Evolutionary conservation across 2,329 filamentous ascomycete genomes (phyloP), one percentile per base, ranked within the genome.

Genomic region (Talaromyces sp.): DNA sequence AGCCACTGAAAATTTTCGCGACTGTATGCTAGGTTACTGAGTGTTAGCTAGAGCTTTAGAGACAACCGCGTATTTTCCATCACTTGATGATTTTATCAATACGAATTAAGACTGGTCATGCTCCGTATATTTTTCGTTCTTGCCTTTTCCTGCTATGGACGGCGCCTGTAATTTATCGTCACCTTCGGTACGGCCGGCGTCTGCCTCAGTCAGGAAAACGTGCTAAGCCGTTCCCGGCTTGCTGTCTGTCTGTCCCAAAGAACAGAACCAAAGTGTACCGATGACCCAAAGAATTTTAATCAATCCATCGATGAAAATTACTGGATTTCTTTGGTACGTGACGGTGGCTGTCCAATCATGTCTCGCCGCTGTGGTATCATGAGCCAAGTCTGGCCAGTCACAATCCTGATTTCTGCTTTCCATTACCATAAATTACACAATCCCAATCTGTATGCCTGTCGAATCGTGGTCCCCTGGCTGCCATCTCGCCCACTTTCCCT

Each of bases 391-490:
- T 25, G 51, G 15, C 51, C 51, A 54, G 27, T 54, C 51, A 54
- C 51, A 54, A 54, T 54, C 51, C 27, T 54, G 51, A 31, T 54
- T 17, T 25, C 22, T 27, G 34, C 47, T 27, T 15, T 27, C 58
- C 45, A 61, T 51, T 61, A 51, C 59, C 59, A 22, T 47, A 38
- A 53, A 61, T 31, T 60, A 56, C 45, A 54, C 51, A 13, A 53
- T 53, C 22, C 31, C 49, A 53, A 6, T 22, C 47, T 13, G 47
- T 56, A 56, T 54, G 25, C 56, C 63, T 58, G 47, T 60, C 62
- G 62, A 64, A 64, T 67, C 36, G 63, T 54, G 47, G 65, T 68
- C 68, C 68, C 63, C 63, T 64, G 45, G 63, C 63, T 25, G 62
- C 36, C 25, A 60, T 47, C 59, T 51, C 19, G 43, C 58, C 43